Evolutionary conservation across 768 basidiomycete species (phyloP), one percentile per base, ranked within the genome.

Genomic region (Tricholoma flavovirens): DNA sequence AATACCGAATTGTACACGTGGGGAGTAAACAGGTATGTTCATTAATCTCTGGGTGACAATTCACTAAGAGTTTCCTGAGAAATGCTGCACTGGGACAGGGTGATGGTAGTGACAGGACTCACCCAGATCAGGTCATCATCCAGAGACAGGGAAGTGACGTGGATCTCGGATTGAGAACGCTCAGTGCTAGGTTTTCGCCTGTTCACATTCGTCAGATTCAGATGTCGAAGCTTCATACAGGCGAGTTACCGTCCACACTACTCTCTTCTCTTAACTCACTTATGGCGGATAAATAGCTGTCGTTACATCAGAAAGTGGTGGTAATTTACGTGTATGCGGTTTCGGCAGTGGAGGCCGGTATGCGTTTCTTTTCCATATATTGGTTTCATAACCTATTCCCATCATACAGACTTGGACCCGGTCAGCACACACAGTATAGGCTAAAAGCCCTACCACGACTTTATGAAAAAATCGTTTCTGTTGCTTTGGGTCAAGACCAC

Each of bases 401-500:
- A 17, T 26, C 14, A 33, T 26, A 1, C 61, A 90, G 90, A 15
- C 78, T 94, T 14, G 94, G 92, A 2, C 79, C 80, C 2, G 79
- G 78, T 2, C 80, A 88, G 38, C 88, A 93, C 63, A 93, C 88
- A 12, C 91, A 94, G 67, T 88, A 88, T 59, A 75, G 77, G 11
- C 77, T 93, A 29, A 79, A 79, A 40, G 82, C 86, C 0, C 68
- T 90, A 14, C 65, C 79, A 1, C 80, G 83, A 29, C 75, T 88
- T 43, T 71, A 80, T 1, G 75, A 83, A 36, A 73, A 74, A 0
- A 79, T 94, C 29, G 71, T 77, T 5, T 74, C 83, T 12, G 80
- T 98, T 22, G 92, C 93, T 0, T 76, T 94, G 6, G 95, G 92
- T 10, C 96, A 96, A 68, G 97, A 99, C 64, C 97, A 98, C 66